Base-by-base conservation (phyloP, 306 rosid genomes). In the Dalbergia oliveri region DNA sequence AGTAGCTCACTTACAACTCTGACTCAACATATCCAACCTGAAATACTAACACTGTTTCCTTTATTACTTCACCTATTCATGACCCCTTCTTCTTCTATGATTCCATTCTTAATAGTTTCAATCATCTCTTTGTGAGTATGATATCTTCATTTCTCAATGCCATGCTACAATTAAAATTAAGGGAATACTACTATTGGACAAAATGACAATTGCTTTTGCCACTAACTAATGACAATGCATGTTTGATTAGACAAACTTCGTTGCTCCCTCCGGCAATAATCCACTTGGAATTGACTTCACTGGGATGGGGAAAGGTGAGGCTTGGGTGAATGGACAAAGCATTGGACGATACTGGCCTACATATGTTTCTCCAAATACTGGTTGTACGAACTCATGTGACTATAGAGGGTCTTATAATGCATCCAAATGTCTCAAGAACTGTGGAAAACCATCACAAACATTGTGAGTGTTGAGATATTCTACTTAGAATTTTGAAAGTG, bases 301-400 rank as follows among this genome's bases (percentile, higher is more conserved):
- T 2, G 99, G 98, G 18, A 75, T 91, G 95, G 97, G 99, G 51
- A 95, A 95, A 76, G 99, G 99, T 4, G 99, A 93, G 89, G 98
- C 97, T 50, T 95, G 99, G 99, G 95, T 95, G 76, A 95, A 95
- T 54, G 99, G 98, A 72, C 93, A 95, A 79, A 91, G 99, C 88
- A 95, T 95, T 33, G 99, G 98, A 6, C 88, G 99, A 51, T 95
- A 88, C 78, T 95, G 98, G 99, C 99, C 99, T 6, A 79, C 89
- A 4, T 82, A 78, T 81, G 72, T 57, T 31, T 57, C 99, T 78
- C 66, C 93, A 35, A 84, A 53, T 11, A 19, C 61, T n/a, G 89
- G 94, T 58, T 95, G 99, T 81, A 82, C 84, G 8, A 84, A 81
- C 18, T 71, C 80, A 3, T 95, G 99, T 79, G 35, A 86, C 76